Base-by-base conservation (phyloP, 1,284 basidiomycete species). In the Ustanciosporium gigantosporum region DNA sequence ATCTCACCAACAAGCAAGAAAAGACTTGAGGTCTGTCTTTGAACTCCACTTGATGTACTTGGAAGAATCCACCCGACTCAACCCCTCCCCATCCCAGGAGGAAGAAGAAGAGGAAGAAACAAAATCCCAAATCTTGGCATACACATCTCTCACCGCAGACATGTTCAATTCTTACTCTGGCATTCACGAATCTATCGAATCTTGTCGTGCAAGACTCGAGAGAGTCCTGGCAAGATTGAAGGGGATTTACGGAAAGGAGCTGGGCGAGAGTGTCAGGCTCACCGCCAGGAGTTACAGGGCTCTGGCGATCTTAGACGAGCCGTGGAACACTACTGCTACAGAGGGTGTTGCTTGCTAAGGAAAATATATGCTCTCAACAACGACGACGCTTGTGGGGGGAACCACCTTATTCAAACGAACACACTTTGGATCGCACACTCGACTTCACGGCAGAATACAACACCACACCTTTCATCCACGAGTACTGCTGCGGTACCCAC, bases 11-110 rank as follows among this genome's bases (percentile, higher is more conserved):
- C n/a, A n/a, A n/a, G n/a, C n/a, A n/a, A 22, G 13, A 19, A 37
- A 21, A 16, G 8, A 6, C 36, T 37, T 14, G 19, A 19, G 20
- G 16, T 25, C 44, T 5, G 38, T 62, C 3, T 62, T 62, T 39
- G 3, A 9, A 15, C 36, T 62, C 0, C 52, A 62, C 15, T 25
- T 62, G 11, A 29, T 29, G 3, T 62, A 56, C 17, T 41, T 62
- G 9, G 21, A 17, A 0, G 47, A 62, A 23, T 51, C 52, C 6
- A 9, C 8, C 27, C 27, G n/a, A n/a, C 27, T 29, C 27, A 19
- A 9, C 16, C 15, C 32, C 7, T 14, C 16, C 32, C 16, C 5
- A 6, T 49, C 15, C 42, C 25, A 11, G n/a, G 2, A 46, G 36
- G 17, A 7, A 11, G 42, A 53, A 11, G 46, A 60, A 3, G 8